Evolutionary conservation across 352 stramenopile genomes (phyloP).

Genomic region (Phytophthora uliginosa): DNA sequence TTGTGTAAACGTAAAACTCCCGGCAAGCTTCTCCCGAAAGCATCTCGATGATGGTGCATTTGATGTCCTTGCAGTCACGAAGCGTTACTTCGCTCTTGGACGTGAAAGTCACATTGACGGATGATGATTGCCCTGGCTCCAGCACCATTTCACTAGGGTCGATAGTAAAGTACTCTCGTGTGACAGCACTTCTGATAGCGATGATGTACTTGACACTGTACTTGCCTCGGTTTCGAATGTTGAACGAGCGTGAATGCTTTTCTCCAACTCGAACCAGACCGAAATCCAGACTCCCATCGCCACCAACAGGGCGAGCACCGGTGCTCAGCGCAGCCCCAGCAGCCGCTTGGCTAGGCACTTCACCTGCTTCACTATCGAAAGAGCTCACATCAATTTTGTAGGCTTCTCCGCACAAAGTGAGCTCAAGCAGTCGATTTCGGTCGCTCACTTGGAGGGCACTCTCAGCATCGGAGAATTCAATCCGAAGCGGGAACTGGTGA

Average conservation of each 20-base stretch:
- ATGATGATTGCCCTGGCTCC: slow-evolving; percentile 67
- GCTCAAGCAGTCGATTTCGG: slow-evolving; percentile 32
- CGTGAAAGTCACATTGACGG: slow-evolving; percentile 87
- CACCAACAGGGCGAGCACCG: slow-evolving; percentile 2
- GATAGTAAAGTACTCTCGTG: slow-evolving; percentile 84
- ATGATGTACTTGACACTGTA: slow-evolving; percentile 94
- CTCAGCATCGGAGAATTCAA: slow-evolving; percentile 91
- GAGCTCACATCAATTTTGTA: slow-evolving; percentile 94
- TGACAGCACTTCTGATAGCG: slow-evolving; percentile 52
- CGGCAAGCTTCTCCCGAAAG: slow-evolving; percentile 91
- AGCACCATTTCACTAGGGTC: slow-evolving; percentile 84
- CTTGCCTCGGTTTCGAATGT: slow-evolving; percentile 93
- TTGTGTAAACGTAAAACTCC: slow-evolving; percentile 90
- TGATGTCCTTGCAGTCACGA: slow-evolving; percentile 94
- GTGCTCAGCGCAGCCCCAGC: not conserved
- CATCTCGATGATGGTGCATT: slow-evolving; percentile 94
- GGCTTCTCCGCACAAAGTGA: slow-evolving; percentile 83
- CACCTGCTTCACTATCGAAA: slow-evolving; percentile 57
- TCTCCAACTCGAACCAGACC: slow-evolving; percentile 94
- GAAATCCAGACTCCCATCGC: slow-evolving; percentile 92
- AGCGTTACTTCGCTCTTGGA: slow-evolving; percentile 85
- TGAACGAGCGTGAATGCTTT: slow-evolving; percentile 80
- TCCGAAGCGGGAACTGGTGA: slow-evolving; percentile 61
- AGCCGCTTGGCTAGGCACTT: slow-evolving; percentile 13
- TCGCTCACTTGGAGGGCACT: slow-evolving; percentile 61